These are phyloP conservation scores for Saccharomycopsis synnaedendra DNA, from an alignment of 805 yeast species.

Conservation along the genomic window DNA sequence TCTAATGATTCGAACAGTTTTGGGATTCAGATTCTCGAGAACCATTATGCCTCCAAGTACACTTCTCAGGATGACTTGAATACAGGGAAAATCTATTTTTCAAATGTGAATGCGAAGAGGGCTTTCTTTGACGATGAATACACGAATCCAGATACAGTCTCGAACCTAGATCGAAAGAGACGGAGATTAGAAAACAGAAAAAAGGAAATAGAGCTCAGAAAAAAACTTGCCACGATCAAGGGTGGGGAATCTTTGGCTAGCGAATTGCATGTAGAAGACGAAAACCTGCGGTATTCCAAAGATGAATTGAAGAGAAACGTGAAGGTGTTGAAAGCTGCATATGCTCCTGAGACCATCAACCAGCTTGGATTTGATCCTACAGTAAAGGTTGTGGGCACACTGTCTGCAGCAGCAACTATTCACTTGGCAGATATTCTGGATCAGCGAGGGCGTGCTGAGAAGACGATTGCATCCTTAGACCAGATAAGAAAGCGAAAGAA, in stretches of 20 bases:
- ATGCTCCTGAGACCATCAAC: constrained; percentile 28
- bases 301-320: neutral
- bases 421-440: constrained; percentile 7
- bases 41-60: constrained; percentile 20
- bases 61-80: constrained; percentile 20
- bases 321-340: constrained; percentile 27
- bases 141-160: constrained; percentile 35
- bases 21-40: constrained; percentile 15
- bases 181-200: constrained; percentile 29
- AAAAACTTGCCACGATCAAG: constrained; percentile 22
- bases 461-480: constrained; percentile 19
- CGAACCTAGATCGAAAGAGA: constrained; percentile 27
- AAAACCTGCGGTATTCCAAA: neutral
- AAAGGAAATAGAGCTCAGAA: constrained; percentile 23
- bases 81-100: constrained; percentile 25
- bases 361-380: constrained; percentile 42
- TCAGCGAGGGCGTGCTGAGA: constrained; percentile 14
- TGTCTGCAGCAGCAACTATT: constrained; percentile 13
- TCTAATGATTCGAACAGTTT: constrained; percentile 8
- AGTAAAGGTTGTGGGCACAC: constrained; percentile 18
- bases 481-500: constrained; percentile 24
- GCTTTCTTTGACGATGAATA: constrained; percentile 42
- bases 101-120: constrained; percentile 29
- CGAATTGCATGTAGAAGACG: neutral
- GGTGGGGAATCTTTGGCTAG: constrained; percentile 19